Evolutionary conservation across 352 stramenopile species (phyloP).

Genomic region (Thraustochytrium striatum): DNA sequence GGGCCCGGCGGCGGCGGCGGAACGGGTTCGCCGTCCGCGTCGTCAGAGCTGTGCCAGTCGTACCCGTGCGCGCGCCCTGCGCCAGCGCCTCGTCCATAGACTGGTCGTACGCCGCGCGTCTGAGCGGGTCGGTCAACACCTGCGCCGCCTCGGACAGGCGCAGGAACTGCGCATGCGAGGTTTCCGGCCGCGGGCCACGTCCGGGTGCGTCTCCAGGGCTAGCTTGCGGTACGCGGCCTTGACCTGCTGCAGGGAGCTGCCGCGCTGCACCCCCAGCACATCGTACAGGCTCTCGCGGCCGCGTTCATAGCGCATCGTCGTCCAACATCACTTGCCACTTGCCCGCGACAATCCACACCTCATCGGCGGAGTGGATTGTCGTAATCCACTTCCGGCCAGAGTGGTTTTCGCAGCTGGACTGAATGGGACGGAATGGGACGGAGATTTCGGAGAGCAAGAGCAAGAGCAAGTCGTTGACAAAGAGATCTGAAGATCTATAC

Average conservation of each 20-base stretch:
- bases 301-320: too few species aligned
- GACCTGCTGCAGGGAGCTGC: slow-evolving; percentile 81
- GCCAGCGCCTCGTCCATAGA: background rate
- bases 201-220: slow-evolving; percentile 90
- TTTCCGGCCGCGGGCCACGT: slow-evolving; percentile 56
- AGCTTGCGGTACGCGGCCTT: slow-evolving; percentile 94
- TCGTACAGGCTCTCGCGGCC: slow-evolving; percentile 68
- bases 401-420: too few species aligned
- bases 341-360: too few species aligned
- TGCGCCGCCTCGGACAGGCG: slow-evolving; percentile 29
- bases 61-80: background rate
- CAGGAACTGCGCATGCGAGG: slow-evolving; percentile 15
- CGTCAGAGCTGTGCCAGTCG: background rate
- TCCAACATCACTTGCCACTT: too few species aligned
- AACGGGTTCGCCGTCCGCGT: background rate
- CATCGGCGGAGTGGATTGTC: too few species aligned
- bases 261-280: slow-evolving; percentile 68
- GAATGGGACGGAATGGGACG: too few species aligned
- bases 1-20: background rate
- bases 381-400: too few species aligned
- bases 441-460: too few species aligned
- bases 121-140: slow-evolving; percentile 1
- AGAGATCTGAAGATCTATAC: too few species aligned
- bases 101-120: slow-evolving; percentile 24
- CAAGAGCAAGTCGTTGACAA: too few species aligned